Evolutionary conservation across 2,329 filamentous ascomycete genomes (phyloP).

Genomic region (Alternaria arbusti): DNA sequence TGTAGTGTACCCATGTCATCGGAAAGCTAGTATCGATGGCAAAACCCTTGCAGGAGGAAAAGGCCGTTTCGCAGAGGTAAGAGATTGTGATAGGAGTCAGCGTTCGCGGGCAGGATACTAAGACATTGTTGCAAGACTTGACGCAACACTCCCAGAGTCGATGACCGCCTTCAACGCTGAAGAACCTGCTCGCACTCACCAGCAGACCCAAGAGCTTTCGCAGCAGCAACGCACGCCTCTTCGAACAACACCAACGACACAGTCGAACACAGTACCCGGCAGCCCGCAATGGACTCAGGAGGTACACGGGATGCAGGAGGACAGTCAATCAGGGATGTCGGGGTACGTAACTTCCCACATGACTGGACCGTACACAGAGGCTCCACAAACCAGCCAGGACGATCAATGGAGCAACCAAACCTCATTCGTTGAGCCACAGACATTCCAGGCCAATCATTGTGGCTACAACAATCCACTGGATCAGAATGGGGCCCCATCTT

Average conservation of each 20-base stretch:
- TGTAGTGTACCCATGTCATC: conserved; percentile 2
- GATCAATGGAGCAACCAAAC: neutral
- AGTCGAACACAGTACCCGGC: neutral
- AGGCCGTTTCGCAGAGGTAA: conserved; percentile 1
- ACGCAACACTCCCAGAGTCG: neutral
- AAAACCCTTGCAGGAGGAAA: neutral
- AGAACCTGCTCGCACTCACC: neutral
- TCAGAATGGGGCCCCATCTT: neutral
- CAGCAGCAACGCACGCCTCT: neutral
- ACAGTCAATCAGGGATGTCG: neutral
- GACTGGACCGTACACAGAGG: neutral
- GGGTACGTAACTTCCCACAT: neutral
- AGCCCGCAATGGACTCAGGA: neutral
- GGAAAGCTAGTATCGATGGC: neutral
- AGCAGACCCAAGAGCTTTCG: neutral
- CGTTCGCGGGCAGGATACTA: neutral
- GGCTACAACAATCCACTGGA: neutral
- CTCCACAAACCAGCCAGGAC: neutral
- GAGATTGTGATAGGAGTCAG: neutral
- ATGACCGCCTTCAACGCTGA: neutral
- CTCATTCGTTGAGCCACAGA: neutral
- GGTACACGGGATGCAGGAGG: neutral
- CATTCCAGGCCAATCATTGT: neutral
- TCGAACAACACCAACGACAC: neutral
- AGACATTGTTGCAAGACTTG: neutral